Evolutionary conservation across 1,284 basidiomycete species (phyloP).

Genomic region (Quambalaria eucalypti): DNA sequence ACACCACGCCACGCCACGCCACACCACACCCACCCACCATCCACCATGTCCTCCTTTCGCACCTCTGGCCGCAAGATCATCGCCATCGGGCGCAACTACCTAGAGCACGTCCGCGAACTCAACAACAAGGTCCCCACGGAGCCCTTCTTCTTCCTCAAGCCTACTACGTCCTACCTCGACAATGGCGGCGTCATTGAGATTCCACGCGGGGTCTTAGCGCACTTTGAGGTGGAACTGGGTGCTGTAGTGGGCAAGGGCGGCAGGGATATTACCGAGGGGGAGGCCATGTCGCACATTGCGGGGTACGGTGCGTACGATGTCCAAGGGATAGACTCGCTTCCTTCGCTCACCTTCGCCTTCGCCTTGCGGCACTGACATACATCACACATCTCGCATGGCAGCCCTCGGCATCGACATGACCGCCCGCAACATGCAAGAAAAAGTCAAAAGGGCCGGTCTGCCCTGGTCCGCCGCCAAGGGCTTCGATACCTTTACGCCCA

Average conservation of each 20-base stretch:
- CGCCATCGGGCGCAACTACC: slow-evolving; percentile 54
- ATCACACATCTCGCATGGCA: too few relatives aligned
- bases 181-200: slow-evolving; percentile 71
- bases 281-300: slow-evolving; percentile 71
- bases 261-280: slow-evolving; percentile 64
- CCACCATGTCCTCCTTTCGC: too few relatives aligned
- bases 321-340: too few relatives aligned
- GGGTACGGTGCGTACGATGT: too few relatives aligned
- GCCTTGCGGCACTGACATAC: too few relatives aligned
- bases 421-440: slow-evolving; percentile 79
- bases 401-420: slow-evolving; percentile 92
- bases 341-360: too few relatives aligned
- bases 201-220: slow-evolving; percentile 70
- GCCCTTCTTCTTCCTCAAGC: slow-evolving; percentile 98
- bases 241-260: slow-evolving; percentile 83
- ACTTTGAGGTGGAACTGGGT: slow-evolving; percentile 95
- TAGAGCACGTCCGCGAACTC: slow-evolving; percentile 81
- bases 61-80: slow-evolving; percentile 55
- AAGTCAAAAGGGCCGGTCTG: slow-evolving; percentile 79
- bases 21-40: too few relatives aligned
- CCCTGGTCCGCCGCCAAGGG: slow-evolving; percentile 91
- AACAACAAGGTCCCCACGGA: slow-evolving; percentile 82
- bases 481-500: slow-evolving; percentile 78
- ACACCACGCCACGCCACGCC: too few relatives aligned
- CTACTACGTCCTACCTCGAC: slow-evolving; percentile 77